Percentiles rank a stretch among this genome's conserved stretches.
These are phyloP conservation scores for Peronospora farinosa DNA, from an alignment of 352 stramenopile species.

Conservation along the genomic window DNA sequence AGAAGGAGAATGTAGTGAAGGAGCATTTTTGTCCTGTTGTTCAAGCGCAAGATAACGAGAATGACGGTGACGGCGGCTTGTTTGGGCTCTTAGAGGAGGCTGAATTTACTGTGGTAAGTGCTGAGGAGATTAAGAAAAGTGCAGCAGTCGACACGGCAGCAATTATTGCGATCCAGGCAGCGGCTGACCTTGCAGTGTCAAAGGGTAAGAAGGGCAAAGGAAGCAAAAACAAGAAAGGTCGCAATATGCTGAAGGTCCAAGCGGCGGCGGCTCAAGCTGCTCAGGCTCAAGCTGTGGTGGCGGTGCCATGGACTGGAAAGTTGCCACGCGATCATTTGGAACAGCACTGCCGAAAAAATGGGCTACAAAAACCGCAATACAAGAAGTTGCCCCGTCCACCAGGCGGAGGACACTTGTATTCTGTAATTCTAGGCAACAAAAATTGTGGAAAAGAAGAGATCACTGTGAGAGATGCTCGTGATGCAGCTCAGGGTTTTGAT, in stretches of 20 bases:
- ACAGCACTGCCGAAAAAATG: conserved; percentile 85
- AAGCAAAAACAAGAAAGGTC: conserved; percentile 31
- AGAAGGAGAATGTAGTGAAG: conserved; percentile 2
- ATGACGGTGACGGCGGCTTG: conserved; percentile 24
- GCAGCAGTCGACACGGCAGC: conserved; percentile 22
- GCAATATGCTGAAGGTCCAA: conserved; percentile 26
- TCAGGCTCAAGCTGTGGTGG: conserved; percentile 14
- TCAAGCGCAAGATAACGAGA: conserved; percentile 8
- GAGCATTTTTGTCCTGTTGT: not conserved
- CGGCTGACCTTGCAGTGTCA: conserved; percentile 13
- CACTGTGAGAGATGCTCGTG: conserved; percentile 31
- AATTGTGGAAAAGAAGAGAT: conserved; percentile 36
- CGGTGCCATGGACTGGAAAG: conserved; percentile 56
- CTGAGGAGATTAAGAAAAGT: conserved; percentile 40
- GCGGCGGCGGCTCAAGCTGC: conserved; percentile 19
- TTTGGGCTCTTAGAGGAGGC: conserved; percentile 40
- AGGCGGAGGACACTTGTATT: conserved; percentile 40
- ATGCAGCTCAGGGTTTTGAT: conserved; percentile 39
- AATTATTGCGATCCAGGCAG: conserved; percentile 21
- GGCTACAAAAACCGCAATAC: conserved; percentile 74
- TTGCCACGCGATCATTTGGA: conserved; percentile 86
- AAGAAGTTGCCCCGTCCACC: conserved; percentile 34
- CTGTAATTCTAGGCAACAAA: conserved; percentile 46
- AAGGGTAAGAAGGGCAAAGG: conserved; percentile 34
- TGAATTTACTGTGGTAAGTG: conserved; percentile 29